Percentiles rank a stretch among this genome's conserved stretches.
Evolutionary conservation across 2,329 filamentous ascomycete genomes (phyloP).

Genomic region (Claviceps pazoutovae): DNA sequence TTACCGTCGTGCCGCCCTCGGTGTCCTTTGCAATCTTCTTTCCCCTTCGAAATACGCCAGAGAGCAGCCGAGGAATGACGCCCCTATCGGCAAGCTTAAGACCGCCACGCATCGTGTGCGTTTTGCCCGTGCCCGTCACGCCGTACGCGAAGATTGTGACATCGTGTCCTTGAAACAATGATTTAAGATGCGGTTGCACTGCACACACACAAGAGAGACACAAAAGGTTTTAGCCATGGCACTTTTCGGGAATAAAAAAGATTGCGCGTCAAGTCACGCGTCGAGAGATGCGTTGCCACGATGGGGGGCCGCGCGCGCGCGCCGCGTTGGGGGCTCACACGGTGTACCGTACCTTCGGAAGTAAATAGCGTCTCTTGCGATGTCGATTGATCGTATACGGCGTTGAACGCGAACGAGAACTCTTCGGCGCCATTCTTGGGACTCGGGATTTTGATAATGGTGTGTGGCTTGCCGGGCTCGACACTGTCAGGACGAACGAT

Average conservation of each 20-base stretch:
- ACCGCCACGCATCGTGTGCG: conserved; percentile 89
- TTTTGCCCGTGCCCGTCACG: conserved; percentile 87
- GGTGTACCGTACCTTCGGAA: conserved; percentile 57
- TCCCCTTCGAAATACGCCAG: conserved; percentile 69
- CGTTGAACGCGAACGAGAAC: conserved; percentile 89
- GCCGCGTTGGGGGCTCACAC: background rate
- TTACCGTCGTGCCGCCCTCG: conserved; percentile 52
- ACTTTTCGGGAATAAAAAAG: background rate
- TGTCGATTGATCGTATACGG: conserved; percentile 69
- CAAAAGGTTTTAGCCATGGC: conserved; percentile 11
- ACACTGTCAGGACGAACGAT: conserved; percentile 60
- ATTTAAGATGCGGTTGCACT: conserved; percentile 84
- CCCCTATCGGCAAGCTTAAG: conserved; percentile 75
- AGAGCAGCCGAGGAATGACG: conserved; percentile 74
- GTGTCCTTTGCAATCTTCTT: conserved; percentile 78
- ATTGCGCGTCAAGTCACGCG: background rate
- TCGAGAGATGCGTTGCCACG: background rate
- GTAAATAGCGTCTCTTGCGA: conserved; percentile 83
- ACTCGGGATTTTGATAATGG: conserved; percentile 76
- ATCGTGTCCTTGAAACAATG: conserved; percentile 79
- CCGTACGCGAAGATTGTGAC: conserved; percentile 88
- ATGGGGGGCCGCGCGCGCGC: background rate
- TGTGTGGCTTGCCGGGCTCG: conserved; percentile 46
- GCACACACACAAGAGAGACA: conserved; percentile 5
- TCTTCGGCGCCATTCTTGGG: conserved; percentile 85